Percentiles rank a stretch among this genome's conserved stretches.
These are phyloP conservation scores for Dothiorella sarmentorum DNA, from an alignment of 2,329 filamentous ascomycete genomes.

Conservation along the genomic window DNA sequence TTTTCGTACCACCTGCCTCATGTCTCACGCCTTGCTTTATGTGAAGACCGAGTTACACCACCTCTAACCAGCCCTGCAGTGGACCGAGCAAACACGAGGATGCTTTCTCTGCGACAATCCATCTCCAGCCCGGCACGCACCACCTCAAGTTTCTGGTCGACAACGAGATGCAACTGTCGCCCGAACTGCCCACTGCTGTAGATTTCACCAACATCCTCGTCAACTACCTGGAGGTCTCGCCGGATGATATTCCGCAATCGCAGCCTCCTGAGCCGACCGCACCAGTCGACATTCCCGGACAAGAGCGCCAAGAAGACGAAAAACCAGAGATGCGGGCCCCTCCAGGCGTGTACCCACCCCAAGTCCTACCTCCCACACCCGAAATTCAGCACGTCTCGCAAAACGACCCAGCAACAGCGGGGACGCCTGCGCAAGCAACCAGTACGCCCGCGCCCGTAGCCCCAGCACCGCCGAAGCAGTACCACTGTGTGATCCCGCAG, in stretches of 20 bases:
- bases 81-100: constrained; percentile 47
- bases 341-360: constrained; percentile 39
- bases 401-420: constrained; percentile 22
- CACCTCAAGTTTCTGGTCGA: constrained; percentile 96
- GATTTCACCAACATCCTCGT: constrained; percentile 98
- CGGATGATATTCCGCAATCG: constrained; percentile 59
- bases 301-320: neutral
- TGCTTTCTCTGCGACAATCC: constrained; percentile 71
- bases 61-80: constrained; percentile 24
- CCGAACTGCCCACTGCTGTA: constrained; percentile 85
- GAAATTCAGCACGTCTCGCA: constrained; percentile 26
- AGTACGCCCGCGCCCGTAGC: constrained; percentile 24
- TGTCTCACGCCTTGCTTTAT: neutral
- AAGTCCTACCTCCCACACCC: constrained; percentile 37
- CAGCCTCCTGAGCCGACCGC: constrained; percentile 24
- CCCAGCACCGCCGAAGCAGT: constrained; percentile 52
- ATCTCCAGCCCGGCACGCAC: constrained; percentile 88
- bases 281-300: constrained; percentile 26
- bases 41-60: constrained; percentile 10
- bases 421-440: constrained; percentile 27
- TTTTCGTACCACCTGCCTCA: neutral
- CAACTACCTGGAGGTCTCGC: constrained; percentile 93
- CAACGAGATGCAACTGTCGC: constrained; percentile 85
- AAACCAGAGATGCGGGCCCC: constrained; percentile 25
- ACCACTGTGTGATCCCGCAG: constrained; percentile 72